A percentile compares a stretch with the other conserved stretches of the same genome.
Evolutionary conservation across 2,329 filamentous ascomycete species (phyloP).

Genomic region (Bipolaris gigantea): DNA sequence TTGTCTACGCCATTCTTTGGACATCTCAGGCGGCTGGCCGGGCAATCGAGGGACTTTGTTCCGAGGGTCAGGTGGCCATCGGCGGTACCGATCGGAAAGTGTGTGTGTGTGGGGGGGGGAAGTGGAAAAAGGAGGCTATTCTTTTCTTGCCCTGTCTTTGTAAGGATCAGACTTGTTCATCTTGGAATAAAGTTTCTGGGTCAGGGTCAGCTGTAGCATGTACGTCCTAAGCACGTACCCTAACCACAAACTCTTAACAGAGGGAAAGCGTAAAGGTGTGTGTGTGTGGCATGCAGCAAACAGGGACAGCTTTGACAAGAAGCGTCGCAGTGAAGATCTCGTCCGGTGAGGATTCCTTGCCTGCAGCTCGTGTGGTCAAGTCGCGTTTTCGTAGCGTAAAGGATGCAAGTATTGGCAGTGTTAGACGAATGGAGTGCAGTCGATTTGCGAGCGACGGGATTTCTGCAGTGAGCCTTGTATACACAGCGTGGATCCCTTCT

Average conservation of each 20-base stretch:
- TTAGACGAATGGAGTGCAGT: not conserved
- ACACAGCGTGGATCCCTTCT: not conserved
- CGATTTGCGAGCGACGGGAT: not conserved
- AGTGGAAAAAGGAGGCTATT: not conserved
- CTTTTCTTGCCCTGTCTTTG: not conserved
- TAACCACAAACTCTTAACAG: not conserved
- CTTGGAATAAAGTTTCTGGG: conserved; percentile 1
- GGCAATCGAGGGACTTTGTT: not conserved
- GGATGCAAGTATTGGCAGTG: not conserved
- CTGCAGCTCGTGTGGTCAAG: not conserved
- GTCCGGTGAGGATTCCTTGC: not conserved
- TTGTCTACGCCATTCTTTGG: not conserved
- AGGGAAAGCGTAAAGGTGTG: not conserved
- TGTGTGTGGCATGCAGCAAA: not conserved
- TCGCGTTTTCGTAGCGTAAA: too few species aligned
- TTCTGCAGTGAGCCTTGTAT: not conserved
- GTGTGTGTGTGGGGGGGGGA: too few species aligned
- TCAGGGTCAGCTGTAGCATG: conserved; percentile 1
- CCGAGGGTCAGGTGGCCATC: not conserved
- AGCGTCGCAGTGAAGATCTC: conserved; percentile 1
- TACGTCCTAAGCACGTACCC: not conserved
- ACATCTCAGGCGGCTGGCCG: not conserved
- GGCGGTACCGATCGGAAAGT: not conserved
- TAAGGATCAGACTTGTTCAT: not conserved
- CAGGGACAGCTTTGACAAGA: not conserved